Base-by-base conservation (phyloP, 129 eudicot species). In the Ambrosia trifida region DNA sequence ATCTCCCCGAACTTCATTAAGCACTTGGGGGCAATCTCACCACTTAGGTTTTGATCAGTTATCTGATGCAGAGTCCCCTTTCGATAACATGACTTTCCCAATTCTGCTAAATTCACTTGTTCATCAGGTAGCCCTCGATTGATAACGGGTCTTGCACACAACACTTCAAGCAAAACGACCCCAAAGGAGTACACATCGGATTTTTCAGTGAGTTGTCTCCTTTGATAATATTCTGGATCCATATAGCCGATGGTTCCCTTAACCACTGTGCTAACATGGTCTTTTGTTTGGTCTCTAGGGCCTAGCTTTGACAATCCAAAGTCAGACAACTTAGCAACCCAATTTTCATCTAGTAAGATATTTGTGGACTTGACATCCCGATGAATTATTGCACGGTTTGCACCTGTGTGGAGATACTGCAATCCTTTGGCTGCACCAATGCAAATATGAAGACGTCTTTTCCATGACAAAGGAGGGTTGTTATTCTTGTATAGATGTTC, bases 151-250 rank as follows among this genome's bases (percentile, higher is more conserved):
- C 88, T 72, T 46, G 74, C 83, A 43, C 91, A 86, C 52, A 86
- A 47, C 17, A 80, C 85, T 52, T 86, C 88, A 5, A 83, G 50
- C 53, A 86, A 59, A 10, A 86, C 91, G 20, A 86, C 86, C 1
- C 91, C 91, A 41, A 86, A 86, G 0, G 91, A 83, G 68, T 86
- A 86, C 8, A 86, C 91, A 17, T 86, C 87, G 4, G 87, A 76
- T 35, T 80, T 76, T 0, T 56, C 83, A 1, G 85, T 84, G 19
- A 84, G 40, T 35, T 62, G 72, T 43, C 19, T 59, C 6, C 30
- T 56, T 45, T 50, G 16, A 35, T 7, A 80, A 24, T 80, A 84
- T 49, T 77, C 83, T 1, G 85, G 88, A 70, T 84, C 88, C 41
- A 84, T 43, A 46, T 83, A 83, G 50, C 84, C 84, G 3, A 83